Percentiles rank a stretch among this genome's conserved stretches.
These are phyloP conservation scores for Ophiocordyceps sinensis DNA, from an alignment of 2,329 filamentous ascomycete genomes.

Conservation along the genomic window DNA sequence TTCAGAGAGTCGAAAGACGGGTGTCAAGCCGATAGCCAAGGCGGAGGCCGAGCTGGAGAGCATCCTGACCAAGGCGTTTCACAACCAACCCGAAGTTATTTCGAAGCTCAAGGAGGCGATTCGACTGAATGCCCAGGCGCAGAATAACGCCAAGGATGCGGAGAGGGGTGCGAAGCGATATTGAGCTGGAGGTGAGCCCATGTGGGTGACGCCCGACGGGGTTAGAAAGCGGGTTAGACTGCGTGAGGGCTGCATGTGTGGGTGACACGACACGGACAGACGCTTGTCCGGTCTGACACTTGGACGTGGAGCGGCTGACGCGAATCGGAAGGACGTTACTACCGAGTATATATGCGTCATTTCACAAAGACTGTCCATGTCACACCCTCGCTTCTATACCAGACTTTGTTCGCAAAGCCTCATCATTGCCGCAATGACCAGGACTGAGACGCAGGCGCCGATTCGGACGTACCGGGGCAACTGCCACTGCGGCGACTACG, in stretches of 20 bases:
- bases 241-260: too few species aligned
- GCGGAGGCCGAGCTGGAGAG: slow-evolving; percentile 42
- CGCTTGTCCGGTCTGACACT: too few species aligned
- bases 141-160: slow-evolving; percentile 26
- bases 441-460: slow-evolving; percentile 4
- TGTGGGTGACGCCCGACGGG: too few species aligned
- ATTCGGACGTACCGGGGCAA: slow-evolving; percentile 39
- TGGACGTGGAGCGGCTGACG: too few species aligned
- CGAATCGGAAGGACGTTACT: too few species aligned
- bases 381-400: too few species aligned
- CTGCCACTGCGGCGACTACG: slow-evolving; percentile 41
- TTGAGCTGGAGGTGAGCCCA: neutral
- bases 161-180: slow-evolving; percentile 17
- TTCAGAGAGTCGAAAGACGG: slow-evolving; percentile 30
- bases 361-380: too few species aligned
- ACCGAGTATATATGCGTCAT: too few species aligned
- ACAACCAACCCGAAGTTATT: slow-evolving; percentile 43
- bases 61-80: slow-evolving; percentile 42
- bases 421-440: neutral
- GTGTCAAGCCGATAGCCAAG: slow-evolving; percentile 34
- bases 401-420: too few species aligned
- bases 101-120: slow-evolving; percentile 47
- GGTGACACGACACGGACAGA: too few species aligned
- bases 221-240: too few species aligned
- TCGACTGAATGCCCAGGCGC: slow-evolving; percentile 38